Evolutionary conservation across 495 filamentous ascomycete species (phyloP), one percentile per base, ranked within the genome.

Genomic region (Neurospora terricola): DNA sequence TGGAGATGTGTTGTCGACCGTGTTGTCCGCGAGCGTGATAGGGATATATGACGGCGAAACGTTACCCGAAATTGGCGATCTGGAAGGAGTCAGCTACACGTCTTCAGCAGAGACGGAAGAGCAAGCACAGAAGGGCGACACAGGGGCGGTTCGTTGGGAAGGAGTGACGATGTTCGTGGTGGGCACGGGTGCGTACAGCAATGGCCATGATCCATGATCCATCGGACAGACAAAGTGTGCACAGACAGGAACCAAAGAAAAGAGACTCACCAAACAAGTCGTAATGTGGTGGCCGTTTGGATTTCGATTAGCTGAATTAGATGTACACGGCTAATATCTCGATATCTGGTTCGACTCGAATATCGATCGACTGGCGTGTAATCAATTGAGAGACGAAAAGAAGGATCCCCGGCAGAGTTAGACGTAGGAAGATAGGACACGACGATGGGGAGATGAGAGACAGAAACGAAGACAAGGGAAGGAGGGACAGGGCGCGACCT

Each of bases 1-100:
- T 38, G 42, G 30, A 14, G 37, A 11, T 43, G 48, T 36, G 30
- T 37, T 30, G 62, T 21, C 18, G 59, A 42, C 48, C 6, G 54
- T 27, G 54, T 66, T 18, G 54, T 36, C 54, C 54, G 27, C 54
- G 14, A 66, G 27, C 54, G 54, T 66, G 27, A 66, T 66, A 36
- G 27, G 54, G 54, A 66, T 66, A 66, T 66, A 66, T 66, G 54
- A 66, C 12, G 27, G 54, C 54, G 54, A 66, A 66, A 34, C 54
- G 54, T 66, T 66, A 66, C 54, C 54, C 54, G 54, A 66, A 1
- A 66, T 18, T 18, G 54, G 27, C 54, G 54, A 66, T 66, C 75
- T 73, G 70, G 42, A 73, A 73, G 75, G 48, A 40, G 72, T 78
- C 69, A 78, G 77, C 72, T 54, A 39, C 59, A 73, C 36, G 36